Evolutionary conservation across 331 rosid species (phyloP).

Genomic region (Malus hybrid): DNA sequence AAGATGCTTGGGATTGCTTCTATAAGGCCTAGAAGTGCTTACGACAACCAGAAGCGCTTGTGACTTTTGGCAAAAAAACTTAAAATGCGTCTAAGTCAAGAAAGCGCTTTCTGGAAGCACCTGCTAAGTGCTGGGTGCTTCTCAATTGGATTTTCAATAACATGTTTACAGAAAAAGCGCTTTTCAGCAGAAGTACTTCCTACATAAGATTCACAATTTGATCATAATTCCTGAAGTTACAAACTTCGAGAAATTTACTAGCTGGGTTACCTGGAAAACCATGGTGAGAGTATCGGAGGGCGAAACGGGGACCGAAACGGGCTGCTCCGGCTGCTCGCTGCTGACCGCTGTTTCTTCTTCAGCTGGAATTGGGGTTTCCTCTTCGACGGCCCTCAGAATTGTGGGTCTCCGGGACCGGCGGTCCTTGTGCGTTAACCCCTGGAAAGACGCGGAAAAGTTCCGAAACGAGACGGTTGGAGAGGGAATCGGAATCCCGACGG

Average conservation of each 20-base stretch:
- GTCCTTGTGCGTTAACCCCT: conserved; percentile 7
- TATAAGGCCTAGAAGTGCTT: too few species aligned
- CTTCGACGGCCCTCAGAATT: conserved; percentile 38
- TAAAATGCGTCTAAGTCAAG: too few species aligned
- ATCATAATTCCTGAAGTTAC: not conserved
- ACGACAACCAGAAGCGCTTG: too few species aligned
- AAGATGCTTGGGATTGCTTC: too few species aligned
- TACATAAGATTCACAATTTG: not conserved
- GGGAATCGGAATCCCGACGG: conserved; percentile 1
- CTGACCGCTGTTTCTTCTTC: conserved; percentile 17
- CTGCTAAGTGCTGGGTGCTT: too few species aligned
- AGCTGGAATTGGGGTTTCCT: conserved; percentile 34
- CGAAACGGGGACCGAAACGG: conserved; percentile 76
- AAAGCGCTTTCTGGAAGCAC: too few species aligned
- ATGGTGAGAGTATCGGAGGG: conserved; percentile 74
- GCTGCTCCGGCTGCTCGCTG: conserved; percentile 21
- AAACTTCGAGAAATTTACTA: not conserved
- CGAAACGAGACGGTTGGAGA: conserved; percentile 24
- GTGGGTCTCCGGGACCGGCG: conserved; percentile 10
- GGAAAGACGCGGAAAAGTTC: conserved; percentile 18
- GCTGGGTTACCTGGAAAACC: conserved; percentile 62
- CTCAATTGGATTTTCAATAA: too few species aligned
- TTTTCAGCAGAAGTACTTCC: too few species aligned
- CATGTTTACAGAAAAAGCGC: too few species aligned
- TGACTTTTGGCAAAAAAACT: too few species aligned